Conservation (phyloP, 257 asterid genomes). For the Nicotiana otophora region DNA sequence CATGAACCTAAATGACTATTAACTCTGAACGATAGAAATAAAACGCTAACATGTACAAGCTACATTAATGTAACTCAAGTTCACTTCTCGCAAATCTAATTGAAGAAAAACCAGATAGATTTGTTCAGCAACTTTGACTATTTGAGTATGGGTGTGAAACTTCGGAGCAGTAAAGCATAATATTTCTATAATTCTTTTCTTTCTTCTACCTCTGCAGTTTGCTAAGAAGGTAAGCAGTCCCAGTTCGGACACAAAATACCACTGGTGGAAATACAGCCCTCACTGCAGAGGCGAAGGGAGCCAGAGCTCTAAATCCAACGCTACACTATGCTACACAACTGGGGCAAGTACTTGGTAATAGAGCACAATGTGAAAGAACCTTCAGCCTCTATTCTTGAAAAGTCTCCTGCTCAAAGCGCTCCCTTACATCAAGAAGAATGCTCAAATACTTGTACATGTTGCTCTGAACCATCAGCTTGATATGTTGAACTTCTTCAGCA, state of each 20-base stretch:
- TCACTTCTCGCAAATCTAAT: too few species aligned
- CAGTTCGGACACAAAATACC: background rate
- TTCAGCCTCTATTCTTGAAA: slow-evolving; percentile 30
- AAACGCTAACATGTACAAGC: background rate
- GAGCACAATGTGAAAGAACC: slow-evolving; percentile 21
- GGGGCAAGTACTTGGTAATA: background rate
- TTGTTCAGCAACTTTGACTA: background rate
- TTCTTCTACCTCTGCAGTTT: too few species aligned
- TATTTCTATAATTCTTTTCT: too few species aligned
- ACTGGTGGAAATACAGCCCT: background rate
- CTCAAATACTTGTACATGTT: slow-evolving; percentile 86
- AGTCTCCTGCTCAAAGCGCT: slow-evolving; percentile 86
- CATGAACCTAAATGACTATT: background rate
- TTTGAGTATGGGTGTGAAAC: background rate
- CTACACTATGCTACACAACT: too few species aligned
- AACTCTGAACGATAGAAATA: background rate
- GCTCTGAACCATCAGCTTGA: slow-evolving; percentile 93
- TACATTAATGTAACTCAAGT: background rate
- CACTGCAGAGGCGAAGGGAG: too few species aligned
- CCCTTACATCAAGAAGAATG: slow-evolving; percentile 85
- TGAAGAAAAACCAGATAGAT: background rate
- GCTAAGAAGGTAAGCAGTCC: background rate
- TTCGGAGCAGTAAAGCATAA: background rate
- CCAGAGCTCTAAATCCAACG: too few species aligned
- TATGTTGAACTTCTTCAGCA: slow-evolving; percentile 69